phyloP scores from a whole-genome alignment of 2,329 filamentous ascomycete genomes.

The Calonectria hongkongensis region DNA sequence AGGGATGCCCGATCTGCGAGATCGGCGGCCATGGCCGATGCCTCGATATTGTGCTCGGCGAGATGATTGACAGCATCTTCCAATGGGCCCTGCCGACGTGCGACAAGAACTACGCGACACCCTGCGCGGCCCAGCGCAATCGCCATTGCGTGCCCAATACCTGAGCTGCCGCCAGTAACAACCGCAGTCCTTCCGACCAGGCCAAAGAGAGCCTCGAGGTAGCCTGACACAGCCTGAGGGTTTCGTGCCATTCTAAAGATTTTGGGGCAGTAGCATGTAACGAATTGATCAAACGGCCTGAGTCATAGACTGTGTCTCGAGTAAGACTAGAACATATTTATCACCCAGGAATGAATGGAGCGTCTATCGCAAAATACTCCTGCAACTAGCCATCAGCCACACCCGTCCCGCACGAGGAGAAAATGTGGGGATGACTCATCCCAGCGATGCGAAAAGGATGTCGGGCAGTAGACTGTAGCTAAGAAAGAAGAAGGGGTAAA shows the following conservation, averaged over 20 bases:
- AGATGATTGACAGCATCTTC: slow-evolving; percentile 52
- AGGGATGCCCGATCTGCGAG: slow-evolving; percentile 45
- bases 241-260: slow-evolving; percentile 40
- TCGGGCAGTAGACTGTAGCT: background rate
- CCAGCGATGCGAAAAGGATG: background rate
- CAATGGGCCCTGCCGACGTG: slow-evolving; percentile 52
- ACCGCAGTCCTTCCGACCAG: slow-evolving; percentile 56
- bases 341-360: no score
- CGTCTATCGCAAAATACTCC: background rate
- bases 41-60: slow-evolving; percentile 49
- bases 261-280: background rate
- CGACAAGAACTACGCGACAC: slow-evolving; percentile 57
- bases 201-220: slow-evolving; percentile 56
- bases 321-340: background rate
- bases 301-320: no score
- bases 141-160: slow-evolving; percentile 59
- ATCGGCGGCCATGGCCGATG: slow-evolving; percentile 48
- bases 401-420: background rate
- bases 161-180: slow-evolving; percentile 59
- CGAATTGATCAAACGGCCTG: background rate
- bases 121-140: slow-evolving; percentile 56
- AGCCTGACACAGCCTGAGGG: slow-evolving; percentile 41
- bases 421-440: slow-evolving; percentile 14
- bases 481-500: background rate
- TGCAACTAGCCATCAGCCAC: background rate